Evolutionary conservation across 2,329 filamentous ascomycete genomes (phyloP), one percentile per base, ranked within the genome.

Genomic region (Lasiodiplodia citricola): DNA sequence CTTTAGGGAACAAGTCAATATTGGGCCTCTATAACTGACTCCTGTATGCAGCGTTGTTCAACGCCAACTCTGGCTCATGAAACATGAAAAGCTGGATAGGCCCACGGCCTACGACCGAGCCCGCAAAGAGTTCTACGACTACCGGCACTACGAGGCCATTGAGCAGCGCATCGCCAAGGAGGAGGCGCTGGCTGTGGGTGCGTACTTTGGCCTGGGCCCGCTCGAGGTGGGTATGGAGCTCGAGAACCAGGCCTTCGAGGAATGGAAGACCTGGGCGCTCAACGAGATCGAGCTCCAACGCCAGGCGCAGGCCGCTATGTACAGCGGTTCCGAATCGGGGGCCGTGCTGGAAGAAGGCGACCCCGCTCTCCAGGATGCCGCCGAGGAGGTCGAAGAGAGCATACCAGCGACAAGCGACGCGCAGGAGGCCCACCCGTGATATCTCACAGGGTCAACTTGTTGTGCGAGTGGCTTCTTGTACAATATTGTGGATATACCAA

Each of bases 91-190:
- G 65, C 86, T 92, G 77, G 86, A 84, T 62, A 87, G 87, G 77
- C 84, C 86, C 51, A 80, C 87, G 73, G 94, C 96, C 38, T 99
- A 99, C 83, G 95, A 98, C 80, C 83, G 85, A 67, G 94, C 92
- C 8, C 92, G 96, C 70, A 91, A 90, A 72, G 95, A 99, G 79
- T 97, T 98, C 82, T 99, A 99, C 83, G 84, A 87, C 56, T 82
- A 95, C 71, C 91, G 96, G 69, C 91, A 97, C 74, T 85, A 89
- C 70, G 90, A 96, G 74, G 94, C 97, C 72, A 87, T 97, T 58
- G 90, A 95, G 82, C 87, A 88, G 73, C 90, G 94, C 74, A 87
- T 99, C 70, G 92, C 95, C 8, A 86, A 89, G 62, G 96, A 99
- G 82, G 96, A 99, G 81, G 95, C 96, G 35, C 85, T 90, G 71